Percentiles rank a stretch among this genome's conserved stretches.
Evolutionary conservation across 169 alveolate species (phyloP).

Genomic region (Besnoitia besnoiti): DNA sequence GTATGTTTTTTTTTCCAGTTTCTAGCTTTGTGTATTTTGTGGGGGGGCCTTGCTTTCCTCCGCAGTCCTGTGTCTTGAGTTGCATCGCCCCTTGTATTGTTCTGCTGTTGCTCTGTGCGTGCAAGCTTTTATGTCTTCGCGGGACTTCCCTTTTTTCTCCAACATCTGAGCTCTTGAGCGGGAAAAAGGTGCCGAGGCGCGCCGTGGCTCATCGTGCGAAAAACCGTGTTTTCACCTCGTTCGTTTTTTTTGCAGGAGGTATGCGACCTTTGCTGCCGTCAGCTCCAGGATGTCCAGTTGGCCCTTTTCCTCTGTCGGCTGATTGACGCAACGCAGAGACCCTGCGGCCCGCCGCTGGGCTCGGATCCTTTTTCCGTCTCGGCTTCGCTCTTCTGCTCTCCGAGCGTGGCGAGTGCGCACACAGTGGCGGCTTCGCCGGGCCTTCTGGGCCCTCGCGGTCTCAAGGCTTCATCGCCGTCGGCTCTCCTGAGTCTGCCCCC

Average conservation of each 20-base stretch:
- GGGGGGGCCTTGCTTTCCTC: too few species aligned
- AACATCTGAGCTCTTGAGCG: too few species aligned
- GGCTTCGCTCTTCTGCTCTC: background rate
- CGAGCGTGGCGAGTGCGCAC: background rate
- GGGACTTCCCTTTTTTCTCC: too few species aligned
- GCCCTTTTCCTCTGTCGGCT: slow-evolving; percentile 63
- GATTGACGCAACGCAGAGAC: background rate
- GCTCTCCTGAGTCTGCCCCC: background rate
- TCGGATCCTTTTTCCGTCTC: background rate
- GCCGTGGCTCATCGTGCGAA: too few species aligned
- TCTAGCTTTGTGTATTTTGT: too few species aligned
- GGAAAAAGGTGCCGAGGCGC: too few species aligned
- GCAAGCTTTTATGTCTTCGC: too few species aligned
- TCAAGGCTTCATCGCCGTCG: background rate
- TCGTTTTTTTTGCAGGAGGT: slow-evolving; percentile 9
- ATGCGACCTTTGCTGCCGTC: slow-evolving; percentile 49
- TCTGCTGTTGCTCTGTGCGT: too few species aligned
- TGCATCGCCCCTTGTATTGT: too few species aligned
- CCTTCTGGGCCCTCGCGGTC: background rate
- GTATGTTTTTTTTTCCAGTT: too few species aligned
- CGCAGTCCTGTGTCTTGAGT: too few species aligned
- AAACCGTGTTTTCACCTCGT: too few species aligned
- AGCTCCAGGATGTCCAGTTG: slow-evolving; percentile 56
- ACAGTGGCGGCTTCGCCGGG: background rate
- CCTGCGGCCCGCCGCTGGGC: background rate